Percentiles rank a stretch among this genome's conserved stretches.
Conservation (phyloP, 176 grass and related monocot genomes). For the Chloris gayana region DNA sequence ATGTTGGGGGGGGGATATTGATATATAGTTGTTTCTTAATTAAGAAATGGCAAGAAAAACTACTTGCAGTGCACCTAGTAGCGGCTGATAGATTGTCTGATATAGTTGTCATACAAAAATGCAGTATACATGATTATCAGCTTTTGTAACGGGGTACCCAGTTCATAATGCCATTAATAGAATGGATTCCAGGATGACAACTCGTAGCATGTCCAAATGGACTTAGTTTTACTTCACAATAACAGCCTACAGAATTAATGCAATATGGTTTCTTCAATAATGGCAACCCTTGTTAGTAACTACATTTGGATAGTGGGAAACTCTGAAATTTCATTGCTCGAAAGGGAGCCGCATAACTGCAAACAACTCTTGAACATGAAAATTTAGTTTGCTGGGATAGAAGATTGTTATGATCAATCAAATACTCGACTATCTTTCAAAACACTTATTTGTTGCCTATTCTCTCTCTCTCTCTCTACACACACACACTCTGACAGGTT, state of each 20-base stretch:
- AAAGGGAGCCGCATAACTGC: background rate
- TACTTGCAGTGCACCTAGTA: too few species aligned
- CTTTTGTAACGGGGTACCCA: background rate
- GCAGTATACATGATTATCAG: background rate
- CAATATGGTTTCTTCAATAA: background rate
- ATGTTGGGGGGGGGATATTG: too few species aligned
- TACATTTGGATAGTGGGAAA: background rate
- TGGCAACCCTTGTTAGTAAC: background rate
- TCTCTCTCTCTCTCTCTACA: background rate
- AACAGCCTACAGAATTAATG: background rate
- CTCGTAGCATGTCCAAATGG: too few species aligned
- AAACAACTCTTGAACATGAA: background rate
- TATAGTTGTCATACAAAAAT: background rate
- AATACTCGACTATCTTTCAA: background rate
- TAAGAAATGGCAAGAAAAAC: too few species aligned
- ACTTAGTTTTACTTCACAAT: background rate
- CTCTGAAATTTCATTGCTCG: background rate
- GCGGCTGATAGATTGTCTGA: background rate
- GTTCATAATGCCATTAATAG: background rate
- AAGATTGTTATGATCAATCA: background rate
- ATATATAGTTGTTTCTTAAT: too few species aligned
- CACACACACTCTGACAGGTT: conserved; percentile 77
- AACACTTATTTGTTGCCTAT: background rate
- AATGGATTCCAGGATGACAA: background rate
- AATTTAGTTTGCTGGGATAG: background rate